A percentile compares a stretch with the other conserved stretches of the same genome.
Evolutionary conservation across 352 stramenopile genomes (phyloP).

Genomic region (Globisporangium takayamanum): DNA sequence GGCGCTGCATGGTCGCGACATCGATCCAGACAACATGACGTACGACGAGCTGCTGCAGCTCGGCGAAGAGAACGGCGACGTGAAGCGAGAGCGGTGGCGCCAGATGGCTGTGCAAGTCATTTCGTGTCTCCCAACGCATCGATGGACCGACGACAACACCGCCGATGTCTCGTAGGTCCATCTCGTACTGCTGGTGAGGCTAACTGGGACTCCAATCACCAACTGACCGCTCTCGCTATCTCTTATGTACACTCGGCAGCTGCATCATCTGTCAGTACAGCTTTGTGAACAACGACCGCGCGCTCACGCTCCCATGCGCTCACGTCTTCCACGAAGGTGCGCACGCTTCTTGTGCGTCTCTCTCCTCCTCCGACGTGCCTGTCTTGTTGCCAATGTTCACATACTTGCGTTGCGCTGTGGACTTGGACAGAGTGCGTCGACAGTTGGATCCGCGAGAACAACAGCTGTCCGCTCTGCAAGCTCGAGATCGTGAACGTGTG

Average conservation of each 20-base stretch:
- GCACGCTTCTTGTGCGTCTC: neutral
- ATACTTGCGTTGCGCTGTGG: neutral
- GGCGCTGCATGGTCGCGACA: constrained; percentile 9
- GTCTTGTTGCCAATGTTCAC: neutral
- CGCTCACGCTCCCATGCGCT: constrained; percentile 61
- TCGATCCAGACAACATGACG: constrained; percentile 78
- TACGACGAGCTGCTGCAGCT: constrained; percentile 74
- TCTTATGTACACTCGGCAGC: constrained; percentile 12
- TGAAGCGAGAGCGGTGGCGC: constrained; percentile 71
- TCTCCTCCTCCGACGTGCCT: neutral
- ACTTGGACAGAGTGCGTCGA: constrained; percentile 42
- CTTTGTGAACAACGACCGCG: constrained; percentile 46
- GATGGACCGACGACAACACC: constrained; percentile 31
- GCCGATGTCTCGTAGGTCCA: constrained; percentile 54
- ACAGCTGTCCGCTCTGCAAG: constrained; percentile 75
- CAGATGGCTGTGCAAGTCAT: constrained; percentile 55
- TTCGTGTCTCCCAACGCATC: constrained; percentile 55
- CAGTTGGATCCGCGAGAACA: constrained; percentile 72
- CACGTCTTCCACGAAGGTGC: constrained; percentile 74
- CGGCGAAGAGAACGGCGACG: constrained; percentile 62
- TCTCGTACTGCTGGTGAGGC: neutral
- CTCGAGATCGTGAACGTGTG: constrained; percentile 40
- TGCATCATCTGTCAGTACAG: constrained; percentile 75
- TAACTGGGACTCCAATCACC: neutral
- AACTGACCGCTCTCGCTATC: constrained; percentile 3